These are phyloP conservation scores for Eutrema yunnanense DNA, from an alignment of 345 rosid genomes.

Conservation along the genomic window DNA sequence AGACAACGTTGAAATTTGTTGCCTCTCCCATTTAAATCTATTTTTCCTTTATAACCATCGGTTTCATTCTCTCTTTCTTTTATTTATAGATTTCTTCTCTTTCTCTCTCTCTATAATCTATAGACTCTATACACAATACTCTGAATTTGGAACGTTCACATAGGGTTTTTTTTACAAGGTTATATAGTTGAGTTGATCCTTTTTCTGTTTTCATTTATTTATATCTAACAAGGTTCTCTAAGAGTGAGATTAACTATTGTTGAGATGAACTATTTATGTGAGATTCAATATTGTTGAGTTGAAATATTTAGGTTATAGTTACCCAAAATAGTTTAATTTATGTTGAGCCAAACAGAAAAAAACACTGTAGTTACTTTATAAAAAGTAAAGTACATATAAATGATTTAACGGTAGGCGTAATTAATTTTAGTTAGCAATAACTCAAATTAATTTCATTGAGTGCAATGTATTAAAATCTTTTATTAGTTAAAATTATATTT, in stretches of 20 bases:
- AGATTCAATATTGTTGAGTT: not conserved
- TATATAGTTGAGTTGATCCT: not conserved
- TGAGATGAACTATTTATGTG: not conserved
- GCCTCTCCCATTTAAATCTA: constrained; percentile 28
- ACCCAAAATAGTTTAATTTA: not conserved
- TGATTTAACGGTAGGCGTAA: too few relatives aligned
- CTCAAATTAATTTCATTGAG: not conserved
- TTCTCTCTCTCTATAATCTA: not conserved
- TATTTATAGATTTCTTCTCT: not conserved
- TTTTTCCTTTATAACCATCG: constrained; percentile 41
- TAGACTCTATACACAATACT: not conserved
- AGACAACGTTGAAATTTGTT: constrained; percentile 38
- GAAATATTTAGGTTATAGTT: not conserved
- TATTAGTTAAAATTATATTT: not conserved
- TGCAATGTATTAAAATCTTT: not conserved
- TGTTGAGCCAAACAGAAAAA: not conserved
- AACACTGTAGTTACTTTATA: not conserved
- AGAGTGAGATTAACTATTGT: not conserved
- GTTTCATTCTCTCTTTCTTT: constrained; percentile 26
- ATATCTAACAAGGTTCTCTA: not conserved
- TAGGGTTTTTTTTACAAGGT: not conserved
- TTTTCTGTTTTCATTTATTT: not conserved
- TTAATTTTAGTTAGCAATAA: not conserved
- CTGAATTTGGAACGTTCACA: not conserved
- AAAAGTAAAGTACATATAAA: not conserved